Conservation (phyloP, 495 filamentous ascomycete genomes). For the Tuber brumale region DNA sequence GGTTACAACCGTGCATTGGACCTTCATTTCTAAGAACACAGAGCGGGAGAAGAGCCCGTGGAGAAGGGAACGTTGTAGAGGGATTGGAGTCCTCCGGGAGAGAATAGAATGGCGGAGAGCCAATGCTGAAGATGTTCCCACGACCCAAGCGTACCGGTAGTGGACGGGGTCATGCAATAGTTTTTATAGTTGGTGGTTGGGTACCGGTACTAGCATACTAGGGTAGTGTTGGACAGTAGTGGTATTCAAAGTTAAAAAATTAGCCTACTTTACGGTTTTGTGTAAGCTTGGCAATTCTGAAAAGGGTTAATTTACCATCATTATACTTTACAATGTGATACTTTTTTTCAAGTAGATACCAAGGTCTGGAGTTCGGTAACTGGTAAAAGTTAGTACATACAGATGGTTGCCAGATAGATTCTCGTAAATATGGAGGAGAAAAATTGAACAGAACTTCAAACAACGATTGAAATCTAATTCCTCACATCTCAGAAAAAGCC, state of each 20-base stretch:
- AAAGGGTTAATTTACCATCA: not conserved
- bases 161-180: not conserved
- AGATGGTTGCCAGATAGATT: not conserved
- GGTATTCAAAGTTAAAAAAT: too few species aligned
- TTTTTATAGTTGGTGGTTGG: not conserved
- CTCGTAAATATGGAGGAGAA: not conserved
- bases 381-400: not conserved
- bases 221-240: too few species aligned
- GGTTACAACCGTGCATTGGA: slow-evolving; percentile 62
- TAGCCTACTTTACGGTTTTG: too few species aligned
- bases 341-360: not conserved
- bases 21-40: slow-evolving; percentile 54
- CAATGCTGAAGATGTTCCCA: slow-evolving; percentile 10
- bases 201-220: not conserved
- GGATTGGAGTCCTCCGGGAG: slow-evolving; percentile 17
- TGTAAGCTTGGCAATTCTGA: not conserved
- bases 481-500: not conserved
- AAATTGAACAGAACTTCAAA: not conserved
- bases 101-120: slow-evolving; percentile 22
- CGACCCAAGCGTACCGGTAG: not conserved
- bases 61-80: slow-evolving; percentile 7
- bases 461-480: not conserved
- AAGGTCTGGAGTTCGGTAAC: not conserved
- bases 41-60: slow-evolving; percentile 21
- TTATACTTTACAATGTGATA: not conserved